Evolutionary conservation across 441 rosid genomes (phyloP).

Genomic region (Erodium trifolium): DNA sequence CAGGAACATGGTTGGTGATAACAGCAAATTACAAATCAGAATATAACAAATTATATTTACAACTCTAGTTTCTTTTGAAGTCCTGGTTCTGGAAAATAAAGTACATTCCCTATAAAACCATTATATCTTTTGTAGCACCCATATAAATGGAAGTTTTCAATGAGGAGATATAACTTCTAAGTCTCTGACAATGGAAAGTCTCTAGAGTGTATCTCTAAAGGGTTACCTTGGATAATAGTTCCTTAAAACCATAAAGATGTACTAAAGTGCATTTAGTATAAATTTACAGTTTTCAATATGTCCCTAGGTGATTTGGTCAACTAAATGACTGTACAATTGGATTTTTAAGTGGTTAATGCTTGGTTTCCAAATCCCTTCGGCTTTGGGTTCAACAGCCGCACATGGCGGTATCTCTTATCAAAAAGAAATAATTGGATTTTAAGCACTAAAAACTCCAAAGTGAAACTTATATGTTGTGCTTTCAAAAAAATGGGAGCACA

Average conservation of each 20-base stretch:
- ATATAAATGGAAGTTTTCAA: background rate
- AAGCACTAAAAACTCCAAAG: background rate
- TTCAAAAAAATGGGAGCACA: background rate
- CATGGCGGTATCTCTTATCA: background rate
- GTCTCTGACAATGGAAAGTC: background rate
- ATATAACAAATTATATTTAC: background rate
- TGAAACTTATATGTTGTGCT: background rate
- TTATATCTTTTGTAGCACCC: background rate
- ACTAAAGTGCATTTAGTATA: background rate
- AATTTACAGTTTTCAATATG: background rate
- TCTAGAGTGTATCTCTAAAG: background rate
- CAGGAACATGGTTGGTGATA: conserved; percentile 10
- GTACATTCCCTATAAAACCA: background rate
- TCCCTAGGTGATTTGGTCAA: background rate
- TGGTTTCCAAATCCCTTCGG: too few species aligned
- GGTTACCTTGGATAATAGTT: background rate
- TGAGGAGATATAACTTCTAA: background rate
- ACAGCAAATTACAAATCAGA: conserved; percentile 1
- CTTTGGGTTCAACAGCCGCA: too few species aligned
- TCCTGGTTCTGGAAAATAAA: background rate
- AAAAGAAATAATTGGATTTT: background rate
- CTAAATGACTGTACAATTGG: background rate
- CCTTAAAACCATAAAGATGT: background rate
- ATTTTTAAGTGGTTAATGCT: too few species aligned
- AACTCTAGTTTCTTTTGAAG: conserved; percentile 5